Conservation (phyloP, 129 eudicot species). For the Tanacetum coccineum region DNA sequence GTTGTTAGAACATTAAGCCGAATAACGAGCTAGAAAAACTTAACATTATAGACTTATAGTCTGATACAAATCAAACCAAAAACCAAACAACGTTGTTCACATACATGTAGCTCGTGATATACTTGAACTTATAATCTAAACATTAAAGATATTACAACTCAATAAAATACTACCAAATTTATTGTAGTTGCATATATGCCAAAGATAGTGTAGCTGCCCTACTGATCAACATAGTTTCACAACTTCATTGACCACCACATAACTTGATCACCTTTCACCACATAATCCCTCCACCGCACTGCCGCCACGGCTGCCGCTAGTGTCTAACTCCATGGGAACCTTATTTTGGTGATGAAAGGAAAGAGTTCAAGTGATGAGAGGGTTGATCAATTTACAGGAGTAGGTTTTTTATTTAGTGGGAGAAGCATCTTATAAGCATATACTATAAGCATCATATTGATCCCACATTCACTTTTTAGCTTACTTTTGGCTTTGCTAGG, state of each 20-base stretch:
- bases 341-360: constrained; percentile 11
- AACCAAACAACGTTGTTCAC: too few species aligned
- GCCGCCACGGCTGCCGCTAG: background rate
- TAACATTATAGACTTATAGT: too few species aligned
- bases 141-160: background rate
- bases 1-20: too few species aligned
- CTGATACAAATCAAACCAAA: too few species aligned
- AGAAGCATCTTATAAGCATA: constrained; percentile 49
- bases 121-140: background rate
- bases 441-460: constrained; percentile 37
- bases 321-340: constrained; percentile 5
- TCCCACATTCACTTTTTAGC: constrained; percentile 12
- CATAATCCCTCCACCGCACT: background rate
- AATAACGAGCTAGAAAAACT: too few species aligned
- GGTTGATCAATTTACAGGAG: constrained; percentile 23
- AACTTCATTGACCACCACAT: constrained; percentile 32
- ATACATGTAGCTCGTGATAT: background rate
- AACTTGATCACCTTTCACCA: constrained; percentile 22
- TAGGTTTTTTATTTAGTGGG: constrained; percentile 32
- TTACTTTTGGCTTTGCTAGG: constrained; percentile 7
- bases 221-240: constrained; percentile 22
- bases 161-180: background rate
- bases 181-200: constrained; percentile 20
- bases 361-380: constrained; percentile 4
- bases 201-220: constrained; percentile 33